Conservation (phyloP, 2,329 filamentous ascomycete genomes). For the Didymella arachidicola region DNA sequence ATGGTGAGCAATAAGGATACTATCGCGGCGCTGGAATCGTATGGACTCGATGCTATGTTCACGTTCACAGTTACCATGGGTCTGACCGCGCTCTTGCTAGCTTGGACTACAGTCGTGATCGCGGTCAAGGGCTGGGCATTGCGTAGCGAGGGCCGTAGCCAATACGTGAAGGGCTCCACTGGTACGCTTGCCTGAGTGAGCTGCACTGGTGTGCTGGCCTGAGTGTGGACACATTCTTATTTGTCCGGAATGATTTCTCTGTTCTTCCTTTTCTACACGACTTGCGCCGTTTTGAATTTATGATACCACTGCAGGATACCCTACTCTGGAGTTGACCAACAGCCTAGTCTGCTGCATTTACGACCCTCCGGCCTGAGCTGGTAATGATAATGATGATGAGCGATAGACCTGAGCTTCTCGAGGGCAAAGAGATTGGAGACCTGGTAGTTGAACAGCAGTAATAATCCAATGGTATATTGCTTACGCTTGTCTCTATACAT, state of each 20-base stretch:
- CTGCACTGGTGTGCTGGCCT: conserved; percentile 41
- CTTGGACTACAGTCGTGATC: conserved; percentile 79
- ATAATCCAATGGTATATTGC: conserved; percentile 21
- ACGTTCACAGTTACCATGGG: conserved; percentile 90
- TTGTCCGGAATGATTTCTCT: neutral
- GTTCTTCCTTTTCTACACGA: conserved; percentile 26
- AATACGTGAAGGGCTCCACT: conserved; percentile 33
- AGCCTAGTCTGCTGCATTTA: conserved; percentile 39
- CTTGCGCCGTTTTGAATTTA: conserved; percentile 25
- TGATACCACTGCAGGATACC: conserved; percentile 48
- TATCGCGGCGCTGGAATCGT: conserved; percentile 76
- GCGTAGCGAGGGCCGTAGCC: conserved; percentile 45
- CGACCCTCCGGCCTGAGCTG: conserved; percentile 30
- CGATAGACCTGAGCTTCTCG: neutral
- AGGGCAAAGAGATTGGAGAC: neutral
- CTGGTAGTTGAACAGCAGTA: conserved; percentile 13
- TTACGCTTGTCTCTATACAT: conserved; percentile 10
- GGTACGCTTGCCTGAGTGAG: too few species aligned
- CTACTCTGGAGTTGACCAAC: conserved; percentile 29
- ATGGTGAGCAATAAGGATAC: conserved; percentile 87
- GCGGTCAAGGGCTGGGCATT: conserved; percentile 87
- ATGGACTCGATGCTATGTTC: conserved; percentile 88
- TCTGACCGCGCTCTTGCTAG: conserved; percentile 81
- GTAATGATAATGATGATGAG: conserved; percentile 26
- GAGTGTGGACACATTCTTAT: neutral